Conservation (phyloP, 1,139 yeast genomes). For the Insectozyma bohioensis region DNA sequence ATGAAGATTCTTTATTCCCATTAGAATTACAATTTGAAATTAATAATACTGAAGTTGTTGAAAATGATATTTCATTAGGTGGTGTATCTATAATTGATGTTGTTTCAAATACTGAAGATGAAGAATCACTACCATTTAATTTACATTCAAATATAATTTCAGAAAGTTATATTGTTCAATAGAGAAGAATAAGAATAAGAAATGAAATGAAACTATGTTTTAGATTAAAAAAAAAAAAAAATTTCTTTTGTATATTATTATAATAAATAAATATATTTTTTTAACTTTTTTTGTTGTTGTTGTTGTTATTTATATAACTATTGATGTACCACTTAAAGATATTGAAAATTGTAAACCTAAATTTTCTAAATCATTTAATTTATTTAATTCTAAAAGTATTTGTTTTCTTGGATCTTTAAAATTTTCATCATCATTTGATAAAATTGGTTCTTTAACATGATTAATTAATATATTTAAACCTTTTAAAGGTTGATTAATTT, state of each 20-base stretch:
- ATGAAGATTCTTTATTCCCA: constrained; percentile 89
- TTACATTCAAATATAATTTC: constrained; percentile 59
- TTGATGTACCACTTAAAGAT: constrained; percentile 52
- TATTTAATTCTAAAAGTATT: constrained; percentile 49
- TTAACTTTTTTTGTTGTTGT: constrained; percentile 2
- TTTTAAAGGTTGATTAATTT: constrained; percentile 30
- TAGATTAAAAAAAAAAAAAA: neutral
- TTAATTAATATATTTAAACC: constrained; percentile 61
- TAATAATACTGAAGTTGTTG: constrained; percentile 34
- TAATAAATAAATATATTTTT: neutral
- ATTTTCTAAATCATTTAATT: constrained; percentile 31
- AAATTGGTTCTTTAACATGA: constrained; percentile 65
- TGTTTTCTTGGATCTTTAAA: constrained; percentile 53
- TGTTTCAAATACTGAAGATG: constrained; percentile 37
- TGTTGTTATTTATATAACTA: constrained; percentile 13
- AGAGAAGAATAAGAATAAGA: constrained; percentile 7
- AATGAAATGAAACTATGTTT: too few species aligned
- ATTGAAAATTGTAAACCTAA: constrained; percentile 49
- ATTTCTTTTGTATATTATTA: constrained; percentile 1
- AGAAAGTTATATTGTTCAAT: constrained; percentile 64
- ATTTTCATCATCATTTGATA: constrained; percentile 13
- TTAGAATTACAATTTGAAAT: constrained; percentile 60
- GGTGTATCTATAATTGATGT: constrained; percentile 43
- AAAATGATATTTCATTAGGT: constrained; percentile 42
- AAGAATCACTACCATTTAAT: constrained; percentile 67